These are phyloP conservation scores for Scopulariopsis brevicaulis DNA, from an alignment of 2,329 filamentous ascomycete genomes.

Conservation along the genomic window DNA sequence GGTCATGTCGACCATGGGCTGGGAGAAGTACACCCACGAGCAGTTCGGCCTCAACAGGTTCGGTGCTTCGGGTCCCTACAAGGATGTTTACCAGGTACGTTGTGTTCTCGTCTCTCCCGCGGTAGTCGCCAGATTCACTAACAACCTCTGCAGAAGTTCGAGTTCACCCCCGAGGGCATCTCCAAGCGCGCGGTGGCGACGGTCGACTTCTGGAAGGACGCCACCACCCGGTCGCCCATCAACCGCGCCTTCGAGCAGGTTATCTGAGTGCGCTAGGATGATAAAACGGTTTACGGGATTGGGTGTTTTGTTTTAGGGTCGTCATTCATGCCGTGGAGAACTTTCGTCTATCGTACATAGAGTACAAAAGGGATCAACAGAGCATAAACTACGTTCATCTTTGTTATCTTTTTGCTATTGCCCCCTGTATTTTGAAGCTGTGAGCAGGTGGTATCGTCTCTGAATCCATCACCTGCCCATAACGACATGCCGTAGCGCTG, in stretches of 20 bases:
- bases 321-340: neutral
- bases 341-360: conserved; percentile 1
- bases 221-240: conserved; percentile 84
- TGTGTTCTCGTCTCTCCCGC: neutral
- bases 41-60: conserved; percentile 99
- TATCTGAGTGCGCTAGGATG: conserved; percentile 46
- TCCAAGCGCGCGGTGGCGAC: conserved; percentile 88
- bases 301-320: conserved; percentile 3
- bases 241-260: conserved; percentile 98
- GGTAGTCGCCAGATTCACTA: neutral
- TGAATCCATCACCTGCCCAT: neutral
- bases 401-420: neutral
- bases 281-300: conserved; percentile 5
- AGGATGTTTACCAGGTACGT: conserved; percentile 87
- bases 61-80: conserved; percentile 93
- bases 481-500: too few species aligned
- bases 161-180: conserved; percentile 96
- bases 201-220: conserved; percentile 94
- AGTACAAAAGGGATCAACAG: neutral
- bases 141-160: conserved; percentile 66
- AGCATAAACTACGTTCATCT: neutral
- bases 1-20: conserved; percentile 94
- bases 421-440: neutral
- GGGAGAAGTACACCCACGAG: conserved; percentile 99
- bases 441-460: neutral